These are phyloP conservation scores for Penicillium sp. DNA, from an alignment of 2,329 filamentous ascomycete genomes.

Conservation along the genomic window DNA sequence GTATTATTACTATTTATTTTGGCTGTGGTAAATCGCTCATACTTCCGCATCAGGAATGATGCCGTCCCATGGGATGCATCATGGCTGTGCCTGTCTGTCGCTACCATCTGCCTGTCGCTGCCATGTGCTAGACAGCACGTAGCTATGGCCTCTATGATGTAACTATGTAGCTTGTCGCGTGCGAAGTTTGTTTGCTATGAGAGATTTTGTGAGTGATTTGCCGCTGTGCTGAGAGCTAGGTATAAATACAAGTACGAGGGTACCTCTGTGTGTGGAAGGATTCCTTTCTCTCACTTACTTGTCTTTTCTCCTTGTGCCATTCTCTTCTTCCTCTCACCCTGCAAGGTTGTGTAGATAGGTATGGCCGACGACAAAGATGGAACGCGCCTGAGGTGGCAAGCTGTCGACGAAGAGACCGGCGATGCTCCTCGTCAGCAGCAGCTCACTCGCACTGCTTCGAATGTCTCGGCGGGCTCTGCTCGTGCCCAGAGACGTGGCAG, in stretches of 20 bases:
- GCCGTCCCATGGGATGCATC: neutral
- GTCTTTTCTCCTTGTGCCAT: neutral
- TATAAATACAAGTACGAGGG: neutral
- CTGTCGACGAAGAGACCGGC: conserved; percentile 16
- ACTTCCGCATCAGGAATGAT: neutral
- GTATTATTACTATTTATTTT: neutral
- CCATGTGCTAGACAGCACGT: neutral
- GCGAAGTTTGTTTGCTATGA: neutral
- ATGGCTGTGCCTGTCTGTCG: neutral
- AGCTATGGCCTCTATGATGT: neutral
- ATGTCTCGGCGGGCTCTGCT: conserved; percentile 13
- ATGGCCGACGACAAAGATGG: neutral
- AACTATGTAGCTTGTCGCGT: neutral
- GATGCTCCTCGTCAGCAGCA: conserved; percentile 4
- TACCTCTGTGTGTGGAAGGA: neutral
- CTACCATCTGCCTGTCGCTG: neutral
- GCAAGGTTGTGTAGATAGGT: neutral
- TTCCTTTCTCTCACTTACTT: neutral
- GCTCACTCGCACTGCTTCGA: conserved; percentile 11
- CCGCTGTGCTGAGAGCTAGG: neutral
- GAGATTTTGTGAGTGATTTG: neutral
- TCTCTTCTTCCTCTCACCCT: neutral
- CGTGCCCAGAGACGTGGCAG: conserved; percentile 9
- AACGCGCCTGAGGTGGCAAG: conserved; percentile 14
- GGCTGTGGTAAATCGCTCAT: neutral